phyloP scores from a whole-genome alignment of 352 stramenopile species.

The Pythium dissotocum region DNA sequence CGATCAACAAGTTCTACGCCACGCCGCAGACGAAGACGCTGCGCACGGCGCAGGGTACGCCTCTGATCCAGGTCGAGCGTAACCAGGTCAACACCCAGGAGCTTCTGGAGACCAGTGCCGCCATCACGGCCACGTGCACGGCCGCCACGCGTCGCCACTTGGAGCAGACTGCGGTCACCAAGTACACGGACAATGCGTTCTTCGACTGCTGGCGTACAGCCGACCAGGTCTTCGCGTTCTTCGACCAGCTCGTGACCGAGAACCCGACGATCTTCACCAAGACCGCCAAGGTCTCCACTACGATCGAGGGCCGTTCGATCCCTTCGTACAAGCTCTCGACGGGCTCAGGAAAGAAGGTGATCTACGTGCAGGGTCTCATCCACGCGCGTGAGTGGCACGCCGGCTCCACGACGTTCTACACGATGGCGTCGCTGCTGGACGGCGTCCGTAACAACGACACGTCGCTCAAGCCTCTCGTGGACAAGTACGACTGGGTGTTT shows the following conservation, averaged over 20 bases:
- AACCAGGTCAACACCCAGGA: background rate
- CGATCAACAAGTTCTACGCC: background rate
- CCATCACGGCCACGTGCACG: background rate
- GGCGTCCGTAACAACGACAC: background rate
- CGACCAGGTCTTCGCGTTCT: background rate
- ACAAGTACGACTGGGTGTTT: background rate
- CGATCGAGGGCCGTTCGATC: background rate
- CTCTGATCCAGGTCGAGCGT: background rate
- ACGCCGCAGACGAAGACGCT: background rate
- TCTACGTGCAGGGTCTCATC: background rate
- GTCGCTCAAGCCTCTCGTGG: background rate
- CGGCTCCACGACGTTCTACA: background rate
- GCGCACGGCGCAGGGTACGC: background rate
- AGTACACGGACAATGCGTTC: background rate
- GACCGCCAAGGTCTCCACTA: background rate
- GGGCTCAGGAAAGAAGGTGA: background rate
- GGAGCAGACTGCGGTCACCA: background rate
- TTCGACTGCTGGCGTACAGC: background rate
- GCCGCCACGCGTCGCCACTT: background rate
- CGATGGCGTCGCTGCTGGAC: background rate
- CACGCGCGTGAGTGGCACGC: background rate
- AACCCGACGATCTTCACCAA: background rate
- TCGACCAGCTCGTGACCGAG: background rate
- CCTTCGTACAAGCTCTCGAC: background rate
- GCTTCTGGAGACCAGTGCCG: background rate